Evolutionary conservation across 306 rosid species (phyloP), one percentile per base, ranked within the genome.

Genomic region (Trichosanthes truncata): DNA sequence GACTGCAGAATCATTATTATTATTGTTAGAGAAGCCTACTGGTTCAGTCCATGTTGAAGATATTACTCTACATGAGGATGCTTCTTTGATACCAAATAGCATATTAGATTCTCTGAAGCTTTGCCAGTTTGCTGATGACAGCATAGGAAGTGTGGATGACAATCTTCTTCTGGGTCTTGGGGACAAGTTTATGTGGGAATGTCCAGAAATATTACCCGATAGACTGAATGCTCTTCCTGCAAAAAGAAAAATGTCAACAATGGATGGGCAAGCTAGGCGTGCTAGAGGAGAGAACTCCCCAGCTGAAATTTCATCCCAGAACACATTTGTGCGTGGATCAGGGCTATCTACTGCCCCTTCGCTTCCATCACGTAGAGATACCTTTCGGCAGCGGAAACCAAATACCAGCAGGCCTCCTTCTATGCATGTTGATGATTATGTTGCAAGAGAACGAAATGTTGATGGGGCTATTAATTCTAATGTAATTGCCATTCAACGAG

Each of bases 391-490:
- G 89, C 97, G 98, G 81, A 95, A 95, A 87, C 99, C 99, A 63
- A 95, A 95, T 89, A 95, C 98, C 79, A 95, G 99, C 89, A 82
- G 99, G 86, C 99, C 99, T 2, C 99, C 99, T 62, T 95, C 99
- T 83, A 95, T 93, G 98, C 99, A 95, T 71, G 99, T 95, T 81
- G 99, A 95, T 86, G 98, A 95, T 83, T 95, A 91, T 62, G 94
- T 93, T 81, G 99, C 99, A 3, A 90, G 99, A 87, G 99, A 95
- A 85, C 93, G 97, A 84, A 92, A 87, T 80, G 90, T 89, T 57
- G 98, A 95, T 6, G 91, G 91, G 77, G 91, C 84, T 77, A 83
- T 88, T 72, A 92, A 84, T 83, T 84, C 91, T 73, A 89, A 93
- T 74, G 97, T 93, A 71, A 93, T 95, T 83, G 80, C 97, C 49